Base-by-base conservation (phyloP, 306 rosid species). In the Ceratonia siliqua region DNA sequence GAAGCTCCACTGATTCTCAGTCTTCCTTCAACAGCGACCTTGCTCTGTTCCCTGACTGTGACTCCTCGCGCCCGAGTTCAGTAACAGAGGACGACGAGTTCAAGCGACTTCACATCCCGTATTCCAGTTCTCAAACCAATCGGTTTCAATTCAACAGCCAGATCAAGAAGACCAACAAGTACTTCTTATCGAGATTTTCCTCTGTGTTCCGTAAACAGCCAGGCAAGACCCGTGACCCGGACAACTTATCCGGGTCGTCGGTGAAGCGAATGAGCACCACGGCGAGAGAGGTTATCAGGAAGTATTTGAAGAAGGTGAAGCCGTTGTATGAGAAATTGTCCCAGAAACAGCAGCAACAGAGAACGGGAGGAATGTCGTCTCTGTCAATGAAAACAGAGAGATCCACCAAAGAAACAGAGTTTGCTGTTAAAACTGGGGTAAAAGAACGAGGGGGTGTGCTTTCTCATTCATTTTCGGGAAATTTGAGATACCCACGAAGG, bases 391-490 rank as follows among this genome's bases (percentile, higher is more conserved):
- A 57, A 68, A 48, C 81, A 18, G 74, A 74, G 63, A 72, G 70
- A 70, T 74, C 84, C 17, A 25, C 49, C 15, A 77, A 62, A 39
- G 82, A 62, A 33, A 41, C 81, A 2, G 48, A 20, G 38, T 24
- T 55, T 2, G n/a, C 41, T 1, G 50, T 25, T 4, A 82, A 68
- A 48, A 49, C 52, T 2, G 56, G 53, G 55, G 78, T 62, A 36
- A 78, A 53, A 38, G 68, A 61, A 28, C 53, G 27, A 20, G 62
- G 58, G 27, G 38, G 75, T 4, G 25, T 53, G 18, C 50, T 86
- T 76, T 81, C 89, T 73, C 81, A 84, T n/a, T 88, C 96, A 0
- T 90, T 90, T 50, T 90, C 92, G 0, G 96, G 92, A 14, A 87
- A 87, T 33, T 38, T 90, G 73, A 86, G 83, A 75, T 84, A 88